Percentiles rank a stretch among this genome's conserved stretches.
Evolutionary conservation across 2,329 filamentous ascomycete genomes (phyloP).

Genomic region (Diatrype stigma): DNA sequence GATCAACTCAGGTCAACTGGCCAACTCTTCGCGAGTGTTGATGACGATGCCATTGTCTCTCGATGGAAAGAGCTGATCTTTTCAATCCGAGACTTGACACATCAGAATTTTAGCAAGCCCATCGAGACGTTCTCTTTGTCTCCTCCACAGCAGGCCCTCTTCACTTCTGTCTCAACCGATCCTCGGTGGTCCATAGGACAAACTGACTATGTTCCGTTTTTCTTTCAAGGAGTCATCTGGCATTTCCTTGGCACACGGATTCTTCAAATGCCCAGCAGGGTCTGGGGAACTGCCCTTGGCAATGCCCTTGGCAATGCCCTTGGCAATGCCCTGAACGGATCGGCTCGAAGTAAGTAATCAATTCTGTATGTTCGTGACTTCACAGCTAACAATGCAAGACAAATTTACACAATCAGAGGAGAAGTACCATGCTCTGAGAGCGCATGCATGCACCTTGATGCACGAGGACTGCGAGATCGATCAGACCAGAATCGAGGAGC

Average conservation of each 20-base stretch:
- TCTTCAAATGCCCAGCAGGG: conserved; percentile 1
- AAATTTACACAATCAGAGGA: background rate
- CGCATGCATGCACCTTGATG: background rate
- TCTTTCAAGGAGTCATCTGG: conserved; percentile 3
- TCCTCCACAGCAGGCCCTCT: background rate
- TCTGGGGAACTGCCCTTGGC: background rate
- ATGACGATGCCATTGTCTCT: background rate
- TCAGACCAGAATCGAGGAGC: background rate
- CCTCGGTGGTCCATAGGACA: background rate
- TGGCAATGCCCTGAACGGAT: background rate
- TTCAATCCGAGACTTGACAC: background rate
- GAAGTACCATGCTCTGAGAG: background rate
- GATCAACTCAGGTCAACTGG: background rate
- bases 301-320: background rate
- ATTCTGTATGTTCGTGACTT: background rate
- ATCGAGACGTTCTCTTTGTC: background rate
- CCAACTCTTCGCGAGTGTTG: background rate
- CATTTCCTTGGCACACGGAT: conserved; percentile 1
- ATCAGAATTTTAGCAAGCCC: background rate
- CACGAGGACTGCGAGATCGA: background rate
- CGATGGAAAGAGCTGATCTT: background rate
- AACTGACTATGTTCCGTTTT: background rate
- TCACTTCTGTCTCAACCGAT: background rate
- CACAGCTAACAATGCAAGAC: background rate
- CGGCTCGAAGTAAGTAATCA: background rate